Evolutionary conservation across 1,139 yeast genomes (phyloP).

Genomic region (Candida dubliniensis): DNA sequence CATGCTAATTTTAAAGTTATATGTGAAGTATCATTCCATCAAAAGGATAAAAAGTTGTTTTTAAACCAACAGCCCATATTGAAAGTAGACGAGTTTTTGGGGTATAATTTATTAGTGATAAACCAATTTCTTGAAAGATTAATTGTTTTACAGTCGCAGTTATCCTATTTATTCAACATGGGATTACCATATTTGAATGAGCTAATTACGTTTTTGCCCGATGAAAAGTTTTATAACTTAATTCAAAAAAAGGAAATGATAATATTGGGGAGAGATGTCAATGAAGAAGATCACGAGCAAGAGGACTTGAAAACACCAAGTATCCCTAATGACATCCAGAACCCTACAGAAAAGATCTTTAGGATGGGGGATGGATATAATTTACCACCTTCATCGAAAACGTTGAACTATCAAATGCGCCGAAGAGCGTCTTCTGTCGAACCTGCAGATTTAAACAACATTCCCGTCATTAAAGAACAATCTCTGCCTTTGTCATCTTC

Average conservation of each 20-base stretch:
- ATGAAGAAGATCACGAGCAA: constrained; percentile 16
- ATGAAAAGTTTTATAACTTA: constrained; percentile 34
- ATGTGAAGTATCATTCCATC: constrained; percentile 25
- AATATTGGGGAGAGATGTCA: constrained; percentile 24
- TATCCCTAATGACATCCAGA: constrained; percentile 11
- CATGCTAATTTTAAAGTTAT: constrained; percentile 25
- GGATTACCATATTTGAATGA: constrained; percentile 38
- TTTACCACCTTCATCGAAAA: constrained; percentile 44
- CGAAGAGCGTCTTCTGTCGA: constrained; percentile 23
- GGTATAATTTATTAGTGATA: constrained; percentile 29
- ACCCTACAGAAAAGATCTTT: constrained; percentile 28
- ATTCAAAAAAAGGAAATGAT: constrained; percentile 36
- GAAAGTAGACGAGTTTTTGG: constrained; percentile 28
- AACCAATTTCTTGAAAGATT: constrained; percentile 44
- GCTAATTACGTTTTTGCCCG: constrained; percentile 32
- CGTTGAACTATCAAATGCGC: constrained; percentile 33
- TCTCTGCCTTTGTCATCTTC: constrained; percentile 9
- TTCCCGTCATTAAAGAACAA: constrained; percentile 13
- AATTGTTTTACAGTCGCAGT: constrained; percentile 33
- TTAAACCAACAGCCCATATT: constrained; percentile 33
- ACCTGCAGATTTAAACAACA: constrained; percentile 14
- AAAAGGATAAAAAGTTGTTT: constrained; percentile 13
- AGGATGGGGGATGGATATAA: constrained; percentile 38
- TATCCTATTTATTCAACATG: constrained; percentile 26
- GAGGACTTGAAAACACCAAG: constrained; percentile 6